These are phyloP conservation scores for Nemania sp. DNA, from an alignment of 2,329 filamentous ascomycete genomes.

Conservation along the genomic window DNA sequence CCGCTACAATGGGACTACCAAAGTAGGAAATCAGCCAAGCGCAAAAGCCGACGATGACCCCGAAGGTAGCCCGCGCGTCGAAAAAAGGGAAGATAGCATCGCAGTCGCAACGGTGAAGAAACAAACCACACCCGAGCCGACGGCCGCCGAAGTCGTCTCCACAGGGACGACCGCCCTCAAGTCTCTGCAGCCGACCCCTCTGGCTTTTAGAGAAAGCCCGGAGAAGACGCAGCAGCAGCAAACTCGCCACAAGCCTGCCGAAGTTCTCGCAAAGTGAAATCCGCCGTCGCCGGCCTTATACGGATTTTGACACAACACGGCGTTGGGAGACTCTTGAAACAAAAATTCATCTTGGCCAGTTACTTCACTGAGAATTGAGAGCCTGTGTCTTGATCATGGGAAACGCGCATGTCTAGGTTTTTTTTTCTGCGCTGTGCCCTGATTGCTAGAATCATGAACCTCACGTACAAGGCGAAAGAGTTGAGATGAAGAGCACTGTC, in stretches of 20 bases:
- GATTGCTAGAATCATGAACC: constrained; percentile 2
- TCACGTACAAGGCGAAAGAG: neutral
- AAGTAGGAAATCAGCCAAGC: constrained; percentile 28
- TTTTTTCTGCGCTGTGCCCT: too few species aligned
- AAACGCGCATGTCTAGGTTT: too few species aligned
- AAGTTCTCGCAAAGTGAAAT: constrained; percentile 32
- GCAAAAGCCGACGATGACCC: constrained; percentile 7
- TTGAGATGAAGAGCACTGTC: neutral
- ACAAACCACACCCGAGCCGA: constrained; percentile 35
- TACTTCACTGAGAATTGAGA: too few species aligned
- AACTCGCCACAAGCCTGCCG: constrained; percentile 38
- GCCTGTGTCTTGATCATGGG: too few species aligned
- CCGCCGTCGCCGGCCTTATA: neutral
- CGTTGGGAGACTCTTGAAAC: too few species aligned
- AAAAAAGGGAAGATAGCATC: constrained; percentile 39
- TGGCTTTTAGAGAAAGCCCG: constrained; percentile 66
- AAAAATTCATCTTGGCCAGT: too few species aligned
- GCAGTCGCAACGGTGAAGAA: constrained; percentile 38
- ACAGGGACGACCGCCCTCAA: constrained; percentile 37
- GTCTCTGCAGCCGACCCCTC: constrained; percentile 47
- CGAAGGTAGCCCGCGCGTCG: constrained; percentile 22
- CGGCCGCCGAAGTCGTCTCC: neutral
- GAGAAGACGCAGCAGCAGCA: constrained; percentile 53
- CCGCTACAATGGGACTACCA: constrained; percentile 36
- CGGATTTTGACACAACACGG: too few species aligned